Evolutionary conservation across 2,329 filamentous ascomycete genomes (phyloP).

Genomic region (Trichoderma arundinaceum): DNA sequence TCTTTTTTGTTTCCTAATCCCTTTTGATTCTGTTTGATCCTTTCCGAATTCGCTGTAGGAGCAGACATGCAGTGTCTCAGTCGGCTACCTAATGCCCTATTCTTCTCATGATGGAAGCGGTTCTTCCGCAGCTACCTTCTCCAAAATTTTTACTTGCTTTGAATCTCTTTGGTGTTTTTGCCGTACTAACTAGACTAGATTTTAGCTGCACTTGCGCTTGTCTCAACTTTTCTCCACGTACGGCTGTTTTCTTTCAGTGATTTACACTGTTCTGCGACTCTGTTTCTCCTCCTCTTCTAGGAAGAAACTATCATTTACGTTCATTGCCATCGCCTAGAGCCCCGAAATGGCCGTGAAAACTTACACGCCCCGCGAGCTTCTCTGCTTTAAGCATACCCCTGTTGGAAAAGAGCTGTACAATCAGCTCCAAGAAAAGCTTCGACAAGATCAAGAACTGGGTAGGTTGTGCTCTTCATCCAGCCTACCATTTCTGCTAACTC

Average conservation of each 20-base stretch:
- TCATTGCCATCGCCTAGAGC: constrained; percentile 47
- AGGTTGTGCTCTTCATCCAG: constrained; percentile 33
- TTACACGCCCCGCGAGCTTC: constrained; percentile 54
- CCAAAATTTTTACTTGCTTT: not conserved
- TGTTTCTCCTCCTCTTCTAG: constrained; percentile 48
- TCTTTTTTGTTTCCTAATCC: not conserved
- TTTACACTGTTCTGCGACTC: constrained; percentile 43
- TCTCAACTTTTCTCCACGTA: constrained; percentile 45
- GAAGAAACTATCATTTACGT: constrained; percentile 46
- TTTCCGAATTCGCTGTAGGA: not conserved
- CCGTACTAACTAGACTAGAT: constrained; percentile 40
- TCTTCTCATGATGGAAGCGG: not conserved
- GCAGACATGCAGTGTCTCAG: not conserved
- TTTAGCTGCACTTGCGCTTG: constrained; percentile 42
- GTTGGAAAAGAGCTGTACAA: constrained; percentile 39
- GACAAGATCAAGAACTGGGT: constrained; percentile 51
- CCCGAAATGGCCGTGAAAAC: constrained; percentile 50
- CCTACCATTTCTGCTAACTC: no score
- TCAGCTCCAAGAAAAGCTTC: constrained; percentile 44
- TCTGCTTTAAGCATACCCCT: constrained; percentile 44
- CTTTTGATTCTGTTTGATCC: not conserved
- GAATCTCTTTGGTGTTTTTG: not conserved
- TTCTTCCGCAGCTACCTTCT: not conserved
- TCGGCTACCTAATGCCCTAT: not conserved
- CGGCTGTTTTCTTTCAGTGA: constrained; percentile 35